These are phyloP conservation scores for Pleurotus cornucopiae DNA, from an alignment of 768 basidiomycete genomes.

Conservation along the genomic window DNA sequence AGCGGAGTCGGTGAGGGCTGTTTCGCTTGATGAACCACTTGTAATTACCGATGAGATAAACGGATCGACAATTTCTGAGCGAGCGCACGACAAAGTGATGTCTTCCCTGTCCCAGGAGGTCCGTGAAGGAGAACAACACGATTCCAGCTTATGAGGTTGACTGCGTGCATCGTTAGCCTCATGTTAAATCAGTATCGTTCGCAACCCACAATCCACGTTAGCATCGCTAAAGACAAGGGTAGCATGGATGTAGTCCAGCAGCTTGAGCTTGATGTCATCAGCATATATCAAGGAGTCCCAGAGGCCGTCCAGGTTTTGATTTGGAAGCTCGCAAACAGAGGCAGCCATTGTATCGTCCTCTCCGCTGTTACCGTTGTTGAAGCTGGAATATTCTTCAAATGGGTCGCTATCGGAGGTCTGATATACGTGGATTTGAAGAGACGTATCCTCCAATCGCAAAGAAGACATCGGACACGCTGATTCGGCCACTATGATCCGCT, in stretches of 20 bases:
- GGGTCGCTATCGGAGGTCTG: conserved; percentile 67
- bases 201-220: conserved; percentile 69
- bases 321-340: conserved; percentile 85
- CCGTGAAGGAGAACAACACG: conserved; percentile 92
- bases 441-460: conserved; percentile 52
- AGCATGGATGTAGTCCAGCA: conserved; percentile 93
- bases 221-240: conserved; percentile 92
- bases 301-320: conserved; percentile 78
- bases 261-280: conserved; percentile 76
- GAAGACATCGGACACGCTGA: conserved; percentile 53
- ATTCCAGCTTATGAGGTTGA: conserved; percentile 94
- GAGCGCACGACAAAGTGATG: conserved; percentile 88
- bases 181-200: conserved; percentile 2
- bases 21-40: too few relatives aligned
- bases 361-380: conserved; percentile 30
- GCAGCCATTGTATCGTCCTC: conserved; percentile 76
- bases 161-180: conserved; percentile 29
- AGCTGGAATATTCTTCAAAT: conserved; percentile 70
- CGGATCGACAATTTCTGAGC: conserved; percentile 95
- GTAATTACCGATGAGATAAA: conserved; percentile 69
- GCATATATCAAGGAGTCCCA: conserved; percentile 92
- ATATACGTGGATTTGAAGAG: conserved; percentile 84
- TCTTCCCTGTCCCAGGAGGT: conserved; percentile 97
- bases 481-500: conserved; percentile 72
- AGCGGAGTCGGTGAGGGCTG: neutral